A percentile compares a stretch with the other conserved stretches of the same genome.
Conservation (phyloP, 140 eudicot genomes). For the Oenanthe javanica region DNA sequence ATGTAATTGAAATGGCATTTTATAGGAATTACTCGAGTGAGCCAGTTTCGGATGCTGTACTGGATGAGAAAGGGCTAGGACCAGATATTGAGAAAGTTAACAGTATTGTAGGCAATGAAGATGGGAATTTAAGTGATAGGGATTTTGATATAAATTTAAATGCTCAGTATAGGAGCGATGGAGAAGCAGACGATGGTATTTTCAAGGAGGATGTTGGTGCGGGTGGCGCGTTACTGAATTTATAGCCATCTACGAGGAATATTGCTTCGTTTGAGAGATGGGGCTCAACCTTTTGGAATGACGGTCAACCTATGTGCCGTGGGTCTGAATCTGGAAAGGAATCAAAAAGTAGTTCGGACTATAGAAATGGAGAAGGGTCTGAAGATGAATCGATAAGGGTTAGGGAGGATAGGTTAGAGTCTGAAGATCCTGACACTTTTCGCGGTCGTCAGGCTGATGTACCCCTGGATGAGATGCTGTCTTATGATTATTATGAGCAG, state of each 20-base stretch:
- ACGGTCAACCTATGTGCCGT: constrained; percentile 49
- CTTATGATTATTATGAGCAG: constrained; percentile 66
- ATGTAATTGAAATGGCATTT: constrained; percentile 48
- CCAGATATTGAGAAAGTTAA: constrained; percentile 17
- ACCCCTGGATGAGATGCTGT: constrained; percentile 79
- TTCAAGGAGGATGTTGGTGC: constrained; percentile 23
- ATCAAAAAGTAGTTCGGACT: constrained; percentile 74
- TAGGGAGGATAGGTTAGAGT: constrained; percentile 22
- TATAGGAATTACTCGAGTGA: constrained; percentile 54
- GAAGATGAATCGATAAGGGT: constrained; percentile 35
- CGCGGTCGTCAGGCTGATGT: constrained; percentile 34
- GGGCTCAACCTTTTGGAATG: constrained; percentile 91
- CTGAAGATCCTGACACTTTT: constrained; percentile 34
- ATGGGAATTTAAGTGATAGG: constrained; percentile 29
- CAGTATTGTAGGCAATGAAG: constrained; percentile 23
- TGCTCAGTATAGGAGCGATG: constrained; percentile 24
- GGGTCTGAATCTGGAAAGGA: constrained; percentile 68
- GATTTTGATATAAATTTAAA: constrained; percentile 33
- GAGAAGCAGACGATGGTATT: constrained; percentile 16
- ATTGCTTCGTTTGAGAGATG: constrained; percentile 43
- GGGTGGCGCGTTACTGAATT: constrained; percentile 28
- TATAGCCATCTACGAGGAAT: constrained; percentile 32
- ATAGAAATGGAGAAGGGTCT: constrained; percentile 47
- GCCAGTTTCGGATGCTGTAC: constrained; percentile 38
- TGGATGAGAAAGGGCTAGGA: constrained; percentile 41